phyloP scores from a whole-genome alignment of 1,284 basidiomycete species.

The Crucibulum parvulum region DNA sequence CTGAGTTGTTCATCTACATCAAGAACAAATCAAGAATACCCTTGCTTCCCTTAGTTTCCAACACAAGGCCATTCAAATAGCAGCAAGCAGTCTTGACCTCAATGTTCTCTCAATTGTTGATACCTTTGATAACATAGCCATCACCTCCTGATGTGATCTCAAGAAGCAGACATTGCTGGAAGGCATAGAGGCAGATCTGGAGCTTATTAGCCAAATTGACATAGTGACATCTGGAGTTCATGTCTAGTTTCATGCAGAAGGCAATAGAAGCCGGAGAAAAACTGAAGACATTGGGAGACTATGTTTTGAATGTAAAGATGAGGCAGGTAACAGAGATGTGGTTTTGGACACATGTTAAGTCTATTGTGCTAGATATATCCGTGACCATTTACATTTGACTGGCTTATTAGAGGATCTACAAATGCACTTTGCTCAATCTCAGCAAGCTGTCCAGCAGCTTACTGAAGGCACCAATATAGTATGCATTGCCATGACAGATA shows the following conservation, averaged over 20 bases:
- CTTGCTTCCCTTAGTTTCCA: constrained; percentile 64
- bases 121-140: constrained; percentile 69
- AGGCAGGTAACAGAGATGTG: constrained; percentile 79
- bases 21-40: constrained; percentile 59
- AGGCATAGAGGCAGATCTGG: constrained; percentile 72
- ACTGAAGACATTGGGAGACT: constrained; percentile 77
- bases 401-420: constrained; percentile 59
- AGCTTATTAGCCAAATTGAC: constrained; percentile 66
- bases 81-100: constrained; percentile 70
- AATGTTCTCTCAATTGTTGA: constrained; percentile 74
- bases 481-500: constrained; percentile 53
- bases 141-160: constrained; percentile 62
- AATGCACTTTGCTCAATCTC: constrained; percentile 57
- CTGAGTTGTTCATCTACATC: constrained; percentile 65
- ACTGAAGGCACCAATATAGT: constrained; percentile 66
- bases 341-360: constrained; percentile 66
- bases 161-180: constrained; percentile 65
- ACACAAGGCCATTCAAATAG: constrained; percentile 71
- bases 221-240: constrained; percentile 79
- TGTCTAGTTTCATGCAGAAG: constrained; percentile 67
- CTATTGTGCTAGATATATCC: constrained; percentile 22
- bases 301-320: constrained; percentile 82
- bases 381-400: neutral
- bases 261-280: constrained; percentile 74
- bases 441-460: constrained; percentile 59